phyloP scores from a whole-genome alignment of 108 stramenopile genomes.

The Stephanodiscus minutulus region DNA sequence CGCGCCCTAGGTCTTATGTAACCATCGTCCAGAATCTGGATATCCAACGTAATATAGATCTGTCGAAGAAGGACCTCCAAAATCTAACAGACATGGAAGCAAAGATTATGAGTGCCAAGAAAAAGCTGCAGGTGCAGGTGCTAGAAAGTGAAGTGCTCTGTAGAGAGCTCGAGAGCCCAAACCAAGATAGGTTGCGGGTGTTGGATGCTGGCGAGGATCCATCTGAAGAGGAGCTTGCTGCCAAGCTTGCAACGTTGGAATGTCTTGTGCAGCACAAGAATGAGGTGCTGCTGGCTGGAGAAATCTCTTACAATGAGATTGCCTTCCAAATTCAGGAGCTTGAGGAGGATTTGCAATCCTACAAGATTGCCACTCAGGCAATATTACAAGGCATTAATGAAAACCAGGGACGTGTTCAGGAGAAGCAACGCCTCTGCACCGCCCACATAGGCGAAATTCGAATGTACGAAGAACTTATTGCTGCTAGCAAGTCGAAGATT shows the following conservation, averaged over 20 bases:
- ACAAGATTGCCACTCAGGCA: slow-evolving; percentile 3
- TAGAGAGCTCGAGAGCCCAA: slow-evolving; percentile 13
- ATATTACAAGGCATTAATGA: slow-evolving; percentile 19
- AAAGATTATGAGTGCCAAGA: slow-evolving; percentile 12
- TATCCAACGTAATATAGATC: slow-evolving; percentile 11
- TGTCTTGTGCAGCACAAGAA: slow-evolving; percentile 18
- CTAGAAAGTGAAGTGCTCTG: slow-evolving; percentile 10
- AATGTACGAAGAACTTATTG: slow-evolving; percentile 26
- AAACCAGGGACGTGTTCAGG: slow-evolving; percentile 18
- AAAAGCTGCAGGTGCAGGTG: slow-evolving; percentile 12
- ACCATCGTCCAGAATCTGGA: no score
- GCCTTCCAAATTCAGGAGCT: not conserved
- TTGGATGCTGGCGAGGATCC: slow-evolving; percentile 19
- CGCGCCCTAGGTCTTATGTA: no score
- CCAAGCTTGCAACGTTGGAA: slow-evolving; percentile 11
- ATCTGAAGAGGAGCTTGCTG: slow-evolving; percentile 11
- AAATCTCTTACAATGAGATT: slow-evolving; percentile 10
- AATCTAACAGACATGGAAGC: not conserved
- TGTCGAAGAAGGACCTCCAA: slow-evolving; percentile 12
- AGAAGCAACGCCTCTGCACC: slow-evolving; percentile 12
- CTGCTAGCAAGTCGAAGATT: not conserved
- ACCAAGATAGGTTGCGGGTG: slow-evolving; percentile 10
- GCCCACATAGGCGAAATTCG: slow-evolving; percentile 20
- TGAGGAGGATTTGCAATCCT: slow-evolving; percentile 3
- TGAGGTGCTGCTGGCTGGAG: slow-evolving; percentile 4